Conservation (phyloP, 805 yeast species). For the Dipodascus geniculatus region DNA sequence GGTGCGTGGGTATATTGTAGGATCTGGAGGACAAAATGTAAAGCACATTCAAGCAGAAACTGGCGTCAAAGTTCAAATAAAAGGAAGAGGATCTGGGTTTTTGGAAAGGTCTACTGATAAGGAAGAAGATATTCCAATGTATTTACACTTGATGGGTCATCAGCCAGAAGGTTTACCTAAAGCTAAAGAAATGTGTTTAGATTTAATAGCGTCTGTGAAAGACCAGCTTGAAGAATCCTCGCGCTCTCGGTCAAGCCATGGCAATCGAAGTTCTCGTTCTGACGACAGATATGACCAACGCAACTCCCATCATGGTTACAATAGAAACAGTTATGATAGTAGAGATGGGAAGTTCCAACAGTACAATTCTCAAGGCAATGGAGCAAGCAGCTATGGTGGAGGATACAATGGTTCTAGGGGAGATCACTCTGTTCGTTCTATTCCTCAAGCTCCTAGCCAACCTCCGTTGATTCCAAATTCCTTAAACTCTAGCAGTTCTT, state of each 20-base stretch:
- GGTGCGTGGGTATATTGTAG: conserved; percentile 25
- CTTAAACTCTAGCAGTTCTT: conserved; percentile 2
- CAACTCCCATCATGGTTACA: not conserved
- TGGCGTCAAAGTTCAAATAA: conserved; percentile 24
- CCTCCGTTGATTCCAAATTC: no score
- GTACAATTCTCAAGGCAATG: not conserved
- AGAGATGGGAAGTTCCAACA: not conserved
- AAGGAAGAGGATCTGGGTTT: conserved; percentile 27
- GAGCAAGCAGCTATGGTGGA: not conserved
- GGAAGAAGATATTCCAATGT: conserved; percentile 24
- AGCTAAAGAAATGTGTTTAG: conserved; percentile 20
- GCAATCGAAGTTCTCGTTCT: conserved; percentile 7
- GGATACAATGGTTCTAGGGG: not conserved
- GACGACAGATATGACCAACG: not conserved
- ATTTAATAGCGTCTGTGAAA: conserved; percentile 19
- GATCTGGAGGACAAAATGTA: conserved; percentile 25
- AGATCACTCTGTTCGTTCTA: not conserved
- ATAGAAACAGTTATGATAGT: not conserved
- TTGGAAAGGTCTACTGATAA: conserved; percentile 21
- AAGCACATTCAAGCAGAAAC: conserved; percentile 26
- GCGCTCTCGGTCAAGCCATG: conserved; percentile 4
- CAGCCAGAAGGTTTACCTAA: conserved; percentile 14
- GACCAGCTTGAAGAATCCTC: conserved; percentile 12
- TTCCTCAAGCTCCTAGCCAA: no score
- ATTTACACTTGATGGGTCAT: conserved; percentile 20